Evolutionary conservation across 208 protist genomes (phyloP).

Genomic region (Leishmania turanica): DNA sequence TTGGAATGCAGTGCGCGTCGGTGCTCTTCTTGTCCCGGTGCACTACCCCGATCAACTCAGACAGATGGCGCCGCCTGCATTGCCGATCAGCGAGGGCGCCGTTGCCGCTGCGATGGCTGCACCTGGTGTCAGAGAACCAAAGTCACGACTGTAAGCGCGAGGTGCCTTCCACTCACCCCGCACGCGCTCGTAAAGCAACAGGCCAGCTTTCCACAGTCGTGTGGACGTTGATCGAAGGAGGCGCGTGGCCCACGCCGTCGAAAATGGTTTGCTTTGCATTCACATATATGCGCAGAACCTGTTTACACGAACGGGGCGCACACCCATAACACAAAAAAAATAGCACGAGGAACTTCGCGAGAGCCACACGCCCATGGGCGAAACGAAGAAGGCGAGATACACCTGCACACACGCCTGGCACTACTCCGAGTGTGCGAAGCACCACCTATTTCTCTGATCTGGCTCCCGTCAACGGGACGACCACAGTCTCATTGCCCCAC

Average conservation of each 20-base stretch:
- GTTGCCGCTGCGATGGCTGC: neutral
- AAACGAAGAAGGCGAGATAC: neutral
- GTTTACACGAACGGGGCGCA: neutral
- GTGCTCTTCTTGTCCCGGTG: slow-evolving; percentile 38
- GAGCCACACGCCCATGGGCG: neutral
- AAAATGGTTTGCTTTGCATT: neutral
- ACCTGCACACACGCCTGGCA: too few species aligned
- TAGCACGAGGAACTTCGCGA: neutral
- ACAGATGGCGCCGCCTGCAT: slow-evolving; percentile 57
- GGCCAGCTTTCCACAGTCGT: neutral
- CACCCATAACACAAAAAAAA: neutral
- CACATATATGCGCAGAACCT: neutral
- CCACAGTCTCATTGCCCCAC: neutral
- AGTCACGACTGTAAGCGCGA: neutral
- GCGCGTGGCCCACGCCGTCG: neutral
- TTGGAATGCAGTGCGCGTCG: slow-evolving; percentile 52
- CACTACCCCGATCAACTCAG: slow-evolving; percentile 75
- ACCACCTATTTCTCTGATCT: neutral
- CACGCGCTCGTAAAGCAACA: slow-evolving; percentile 1
- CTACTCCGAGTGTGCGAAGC: neutral
- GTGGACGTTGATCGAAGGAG: neutral
- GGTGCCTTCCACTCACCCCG: too few species aligned
- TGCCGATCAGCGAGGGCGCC: neutral
- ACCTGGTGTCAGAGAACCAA: neutral
- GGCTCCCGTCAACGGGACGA: neutral